phyloP scores from a whole-genome alignment of 2,329 filamentous ascomycete genomes.

The Juglanconis juglandina region DNA sequence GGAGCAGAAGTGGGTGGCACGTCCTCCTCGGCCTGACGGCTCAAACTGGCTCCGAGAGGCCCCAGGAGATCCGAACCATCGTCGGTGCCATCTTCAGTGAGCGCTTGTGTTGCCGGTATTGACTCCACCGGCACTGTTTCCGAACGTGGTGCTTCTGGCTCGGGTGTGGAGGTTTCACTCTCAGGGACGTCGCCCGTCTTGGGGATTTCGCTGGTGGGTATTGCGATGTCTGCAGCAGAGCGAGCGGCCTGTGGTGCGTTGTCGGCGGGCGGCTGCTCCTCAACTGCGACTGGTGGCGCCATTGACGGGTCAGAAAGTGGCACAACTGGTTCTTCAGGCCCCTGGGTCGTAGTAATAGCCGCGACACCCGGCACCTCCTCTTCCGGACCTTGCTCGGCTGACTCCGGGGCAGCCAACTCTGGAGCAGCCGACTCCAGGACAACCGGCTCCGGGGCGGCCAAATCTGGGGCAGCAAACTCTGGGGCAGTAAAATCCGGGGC shows the following conservation, averaged over 20 bases:
- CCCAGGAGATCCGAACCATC: conserved; percentile 16
- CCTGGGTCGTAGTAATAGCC: neutral
- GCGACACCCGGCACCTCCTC: neutral
- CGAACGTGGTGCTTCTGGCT: neutral
- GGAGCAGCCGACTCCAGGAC: no score
- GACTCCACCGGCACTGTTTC: neutral
- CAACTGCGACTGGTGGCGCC: neutral
- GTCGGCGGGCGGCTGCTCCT: neutral
- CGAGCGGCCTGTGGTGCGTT: neutral
- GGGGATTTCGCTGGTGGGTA: conserved; percentile 13
- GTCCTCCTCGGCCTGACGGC: conserved; percentile 16
- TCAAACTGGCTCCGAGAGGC: conserved; percentile 10
- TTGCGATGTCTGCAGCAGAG: conserved; percentile 2
- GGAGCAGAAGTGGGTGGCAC: conserved; percentile 5
- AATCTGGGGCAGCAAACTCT: no score
- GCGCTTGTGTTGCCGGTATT: neutral
- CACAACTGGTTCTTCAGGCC: neutral
- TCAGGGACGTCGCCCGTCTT: conserved; percentile 10
- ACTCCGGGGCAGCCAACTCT: neutral
- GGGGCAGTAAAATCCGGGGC: no score
- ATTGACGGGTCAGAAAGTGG: conserved; percentile 1
- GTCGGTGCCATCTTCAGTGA: conserved; percentile 7
- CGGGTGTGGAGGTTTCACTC: neutral
- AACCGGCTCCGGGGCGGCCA: no score
- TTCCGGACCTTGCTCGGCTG: neutral